A percentile compares a stretch with the other conserved stretches of the same genome.
phyloP scores from a whole-genome alignment of 1,139 yeast genomes.

The Suhomyces terraborum region DNA sequence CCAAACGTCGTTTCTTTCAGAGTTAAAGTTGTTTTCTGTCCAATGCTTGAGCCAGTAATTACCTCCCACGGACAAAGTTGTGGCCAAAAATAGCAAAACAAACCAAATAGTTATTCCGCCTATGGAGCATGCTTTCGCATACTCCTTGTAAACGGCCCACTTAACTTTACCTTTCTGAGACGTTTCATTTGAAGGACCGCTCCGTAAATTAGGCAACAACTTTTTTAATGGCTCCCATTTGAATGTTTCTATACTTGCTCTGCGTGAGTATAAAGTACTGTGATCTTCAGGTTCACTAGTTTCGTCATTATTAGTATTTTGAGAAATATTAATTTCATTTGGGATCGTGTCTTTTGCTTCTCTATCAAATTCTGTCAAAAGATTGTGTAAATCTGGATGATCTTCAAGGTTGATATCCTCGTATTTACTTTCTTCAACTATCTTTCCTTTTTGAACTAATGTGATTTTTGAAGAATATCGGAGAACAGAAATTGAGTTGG shows the following conservation, averaged over 20 bases:
- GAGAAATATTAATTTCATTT: not conserved
- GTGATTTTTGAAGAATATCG: conserved; percentile 33
- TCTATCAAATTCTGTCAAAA: conserved; percentile 29
- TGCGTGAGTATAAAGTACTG: conserved; percentile 15
- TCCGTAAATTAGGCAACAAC: conserved; percentile 27
- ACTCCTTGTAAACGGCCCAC: conserved; percentile 26
- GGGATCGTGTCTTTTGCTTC: not conserved
- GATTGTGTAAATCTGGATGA: conserved; percentile 30
- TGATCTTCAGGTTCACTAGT: not conserved
- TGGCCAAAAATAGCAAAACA: conserved; percentile 16
- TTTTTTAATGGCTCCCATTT: conserved; percentile 34
- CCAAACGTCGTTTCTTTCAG: conserved; percentile 28
- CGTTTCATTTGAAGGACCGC: conserved; percentile 27
- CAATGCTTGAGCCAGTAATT: conserved; percentile 63
- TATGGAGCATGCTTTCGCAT: conserved; percentile 29
- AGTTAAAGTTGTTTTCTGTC: conserved; percentile 50
- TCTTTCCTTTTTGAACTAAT: conserved; percentile 29
- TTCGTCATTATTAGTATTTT: not conserved
- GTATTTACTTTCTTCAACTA: conserved; percentile 28
- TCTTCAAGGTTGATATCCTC: conserved; percentile 15
- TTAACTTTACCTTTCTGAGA: conserved; percentile 34
- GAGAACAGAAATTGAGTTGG: conserved; percentile 41
- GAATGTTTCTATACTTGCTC: conserved; percentile 37
- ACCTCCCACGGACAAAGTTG: conserved; percentile 30
- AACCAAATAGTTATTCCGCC: conserved; percentile 23